A percentile compares a stretch with the other conserved stretches of the same genome.
Evolutionary conservation across 495 filamentous ascomycete genomes (phyloP).

Genomic region (Penicillium manginii): DNA sequence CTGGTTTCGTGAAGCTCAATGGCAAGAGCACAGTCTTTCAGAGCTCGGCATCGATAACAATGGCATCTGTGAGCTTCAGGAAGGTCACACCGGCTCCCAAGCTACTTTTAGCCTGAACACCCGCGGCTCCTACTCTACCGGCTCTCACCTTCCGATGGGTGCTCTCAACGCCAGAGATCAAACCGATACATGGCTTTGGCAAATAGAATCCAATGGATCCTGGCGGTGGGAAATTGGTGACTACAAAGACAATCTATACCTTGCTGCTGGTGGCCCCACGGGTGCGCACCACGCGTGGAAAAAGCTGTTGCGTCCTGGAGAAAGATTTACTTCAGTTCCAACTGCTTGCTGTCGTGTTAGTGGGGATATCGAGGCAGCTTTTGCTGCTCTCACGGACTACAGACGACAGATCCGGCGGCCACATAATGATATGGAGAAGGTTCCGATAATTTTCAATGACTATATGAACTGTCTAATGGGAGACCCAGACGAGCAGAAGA

Average conservation of each 20-base stretch:
- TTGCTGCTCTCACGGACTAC: background rate
- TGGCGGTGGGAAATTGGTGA: conserved; percentile 35
- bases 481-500: conserved; percentile 30
- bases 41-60: background rate
- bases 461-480: conserved; percentile 39
- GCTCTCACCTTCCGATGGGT: background rate
- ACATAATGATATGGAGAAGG: conserved; percentile 19
- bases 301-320: background rate
- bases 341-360: background rate
- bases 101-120: background rate
- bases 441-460: conserved; percentile 33
- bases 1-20: background rate
- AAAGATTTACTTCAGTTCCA: background rate
- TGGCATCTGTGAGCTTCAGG: background rate
- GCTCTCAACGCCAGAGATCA: background rate
- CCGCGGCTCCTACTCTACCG: background rate
- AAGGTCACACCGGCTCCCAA: background rate
- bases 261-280: conserved; percentile 24
- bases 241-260: conserved; percentile 25
- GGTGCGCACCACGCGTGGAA: background rate
- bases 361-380: background rate
- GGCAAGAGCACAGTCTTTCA: background rate
- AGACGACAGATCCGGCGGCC: conserved; percentile 1
- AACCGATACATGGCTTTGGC: conserved; percentile 31
- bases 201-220: conserved; percentile 31